Conservation (phyloP, 805 yeast genomes). For the Kodamaea neixiangensis region DNA sequence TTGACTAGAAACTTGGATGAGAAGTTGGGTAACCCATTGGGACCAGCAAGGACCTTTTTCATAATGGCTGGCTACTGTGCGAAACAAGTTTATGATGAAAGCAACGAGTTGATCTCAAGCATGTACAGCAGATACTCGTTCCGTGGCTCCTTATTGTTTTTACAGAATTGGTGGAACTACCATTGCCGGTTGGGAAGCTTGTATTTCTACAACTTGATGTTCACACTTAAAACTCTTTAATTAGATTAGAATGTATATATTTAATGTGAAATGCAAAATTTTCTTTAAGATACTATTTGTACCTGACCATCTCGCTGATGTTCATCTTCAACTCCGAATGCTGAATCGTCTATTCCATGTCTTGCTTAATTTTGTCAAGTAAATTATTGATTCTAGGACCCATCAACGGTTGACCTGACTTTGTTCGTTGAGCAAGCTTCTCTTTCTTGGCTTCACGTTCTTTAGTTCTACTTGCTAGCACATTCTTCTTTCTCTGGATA, state of each 20-base stretch:
- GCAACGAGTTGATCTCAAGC: constrained; percentile 39
- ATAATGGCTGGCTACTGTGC: constrained; percentile 93
- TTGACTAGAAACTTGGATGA: constrained; percentile 89
- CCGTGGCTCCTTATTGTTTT: constrained; percentile 16
- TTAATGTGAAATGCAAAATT: neutral
- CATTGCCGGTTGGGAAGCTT: constrained; percentile 34
- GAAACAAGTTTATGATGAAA: constrained; percentile 69
- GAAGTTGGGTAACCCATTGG: constrained; percentile 74
- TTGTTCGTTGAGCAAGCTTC: constrained; percentile 52
- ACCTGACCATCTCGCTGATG: neutral
- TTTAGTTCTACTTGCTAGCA: constrained; percentile 37
- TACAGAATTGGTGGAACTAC: constrained; percentile 36
- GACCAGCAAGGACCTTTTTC: constrained; percentile 83
- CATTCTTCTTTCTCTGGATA: constrained; percentile 39
- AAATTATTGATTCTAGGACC: constrained; percentile 82
- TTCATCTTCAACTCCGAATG: neutral
- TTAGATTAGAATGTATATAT: neutral
- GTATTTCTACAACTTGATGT: constrained; percentile 33
- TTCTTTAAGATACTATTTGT: neutral
- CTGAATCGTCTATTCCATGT: constrained; percentile 17
- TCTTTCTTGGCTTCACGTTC: constrained; percentile 47
- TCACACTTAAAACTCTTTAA: constrained; percentile 16
- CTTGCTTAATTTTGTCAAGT: constrained; percentile 71
- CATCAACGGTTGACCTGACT: constrained; percentile 85
- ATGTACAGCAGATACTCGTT: constrained; percentile 19